phyloP scores from a whole-genome alignment of 1,139 yeast species.

The Saccharomyces hybrid region DNA sequence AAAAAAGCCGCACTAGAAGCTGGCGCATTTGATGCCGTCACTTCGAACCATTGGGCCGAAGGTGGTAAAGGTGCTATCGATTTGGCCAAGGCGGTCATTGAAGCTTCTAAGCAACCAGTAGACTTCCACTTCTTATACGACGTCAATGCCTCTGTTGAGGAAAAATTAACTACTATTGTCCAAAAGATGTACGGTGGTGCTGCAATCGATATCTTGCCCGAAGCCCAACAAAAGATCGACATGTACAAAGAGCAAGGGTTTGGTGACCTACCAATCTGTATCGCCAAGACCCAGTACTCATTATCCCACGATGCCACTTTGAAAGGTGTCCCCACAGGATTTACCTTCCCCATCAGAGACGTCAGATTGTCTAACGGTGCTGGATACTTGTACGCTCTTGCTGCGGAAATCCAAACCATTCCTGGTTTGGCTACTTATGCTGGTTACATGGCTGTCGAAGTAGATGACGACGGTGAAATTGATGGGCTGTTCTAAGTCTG shows the following conservation, averaged over 20 bases:
- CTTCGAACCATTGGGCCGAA: constrained; percentile 72
- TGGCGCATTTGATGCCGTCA: constrained; percentile 70
- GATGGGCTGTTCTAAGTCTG: constrained; percentile 71
- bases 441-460: constrained; percentile 96
- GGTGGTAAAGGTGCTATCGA: constrained; percentile 72
- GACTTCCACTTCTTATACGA: constrained; percentile 54
- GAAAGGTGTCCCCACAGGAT: constrained; percentile 93
- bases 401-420: constrained; percentile 94
- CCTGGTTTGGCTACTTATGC: constrained; percentile 96
- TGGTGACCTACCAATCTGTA: constrained; percentile 87
- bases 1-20: constrained; percentile 58
- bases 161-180: constrained; percentile 63
- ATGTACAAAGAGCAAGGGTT: constrained; percentile 85
- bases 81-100: constrained; percentile 61
- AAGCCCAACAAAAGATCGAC: constrained; percentile 78
- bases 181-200: constrained; percentile 91
- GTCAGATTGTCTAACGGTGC: constrained; percentile 94
- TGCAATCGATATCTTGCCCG: constrained; percentile 76
- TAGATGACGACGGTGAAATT: constrained; percentile 85
- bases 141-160: constrained; percentile 52
- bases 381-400: constrained; percentile 91
- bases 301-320: constrained; percentile 87
- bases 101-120: constrained; percentile 42
- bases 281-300: constrained; percentile 96
- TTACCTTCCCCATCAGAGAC: constrained; percentile 89